Conservation (phyloP, 306 rosid genomes). For the Gynostemma pentaphyllum region DNA sequence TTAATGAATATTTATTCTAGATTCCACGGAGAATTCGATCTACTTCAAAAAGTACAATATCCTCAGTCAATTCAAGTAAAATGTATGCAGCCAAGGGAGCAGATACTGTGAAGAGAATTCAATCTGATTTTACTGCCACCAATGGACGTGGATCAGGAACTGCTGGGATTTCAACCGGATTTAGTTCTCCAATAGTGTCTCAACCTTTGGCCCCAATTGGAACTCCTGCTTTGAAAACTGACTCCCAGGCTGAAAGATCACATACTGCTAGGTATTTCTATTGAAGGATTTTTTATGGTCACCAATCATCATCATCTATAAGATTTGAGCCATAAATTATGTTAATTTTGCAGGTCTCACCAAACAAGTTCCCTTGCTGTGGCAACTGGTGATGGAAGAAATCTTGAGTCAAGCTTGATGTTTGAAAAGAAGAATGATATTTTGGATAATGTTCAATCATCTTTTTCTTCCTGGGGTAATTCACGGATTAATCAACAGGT, state of each 20-base stretch:
- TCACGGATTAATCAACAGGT: slow-evolving; percentile 78
- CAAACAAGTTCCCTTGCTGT: slow-evolving; percentile 33
- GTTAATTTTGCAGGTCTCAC: slow-evolving; percentile 36
- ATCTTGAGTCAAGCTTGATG: slow-evolving; percentile 31
- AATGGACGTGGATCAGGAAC: slow-evolving; percentile 37
- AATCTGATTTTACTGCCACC: slow-evolving; percentile 33
- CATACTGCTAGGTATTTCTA: slow-evolving; percentile 34
- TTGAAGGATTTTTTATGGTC: neutral
- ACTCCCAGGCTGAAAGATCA: slow-evolving; percentile 52
- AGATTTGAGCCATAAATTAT: neutral
- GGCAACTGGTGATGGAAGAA: slow-evolving; percentile 36
- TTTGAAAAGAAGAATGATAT: slow-evolving; percentile 61
- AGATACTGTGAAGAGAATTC: slow-evolving; percentile 33
- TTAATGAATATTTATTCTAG: slow-evolving; percentile 26
- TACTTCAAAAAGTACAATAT: slow-evolving; percentile 22
- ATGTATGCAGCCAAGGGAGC: slow-evolving; percentile 23
- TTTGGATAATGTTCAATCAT: slow-evolving; percentile 47
- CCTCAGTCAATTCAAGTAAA: slow-evolving; percentile 36
- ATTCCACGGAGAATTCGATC: slow-evolving; percentile 45
- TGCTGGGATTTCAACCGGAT: slow-evolving; percentile 49
- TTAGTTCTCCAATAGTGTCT: slow-evolving; percentile 37
- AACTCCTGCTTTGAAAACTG: slow-evolving; percentile 75
- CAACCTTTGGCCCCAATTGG: slow-evolving; percentile 88
- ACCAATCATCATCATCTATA: neutral
- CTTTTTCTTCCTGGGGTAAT: slow-evolving; percentile 67